A percentile compares a stretch with the other conserved stretches of the same genome.
phyloP scores from a whole-genome alignment of 2,329 filamentous ascomycete species.

The Dactylonectria estremocensis region DNA sequence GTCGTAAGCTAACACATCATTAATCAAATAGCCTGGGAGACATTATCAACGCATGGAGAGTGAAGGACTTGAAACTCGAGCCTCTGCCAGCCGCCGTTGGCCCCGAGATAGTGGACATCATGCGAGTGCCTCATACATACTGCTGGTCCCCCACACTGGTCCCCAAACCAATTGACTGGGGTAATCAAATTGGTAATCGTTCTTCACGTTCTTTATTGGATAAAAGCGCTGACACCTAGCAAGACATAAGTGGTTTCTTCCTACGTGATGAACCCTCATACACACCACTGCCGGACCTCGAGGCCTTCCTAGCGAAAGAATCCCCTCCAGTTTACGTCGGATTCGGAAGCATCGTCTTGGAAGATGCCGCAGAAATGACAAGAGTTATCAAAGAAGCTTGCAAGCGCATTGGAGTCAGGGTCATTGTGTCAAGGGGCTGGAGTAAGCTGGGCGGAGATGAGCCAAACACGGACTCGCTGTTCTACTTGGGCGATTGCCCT shows the following conservation, averaged over 20 bases:
- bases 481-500: slow-evolving; percentile 78
- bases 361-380: slow-evolving; percentile 76
- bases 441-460: slow-evolving; percentile 70
- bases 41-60: slow-evolving; percentile 35
- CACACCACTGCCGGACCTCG: slow-evolving; percentile 67
- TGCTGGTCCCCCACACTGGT: slow-evolving; percentile 82
- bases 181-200: slow-evolving; percentile 65
- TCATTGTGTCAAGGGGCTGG: slow-evolving; percentile 81
- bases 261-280: slow-evolving; percentile 72
- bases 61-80: slow-evolving; percentile 23
- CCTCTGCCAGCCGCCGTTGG: slow-evolving; percentile 68
- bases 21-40: slow-evolving; percentile 30
- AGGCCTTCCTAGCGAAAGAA: slow-evolving; percentile 69
- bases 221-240: background rate
- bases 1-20: background rate
- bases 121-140: slow-evolving; percentile 82
- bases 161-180: slow-evolving; percentile 77
- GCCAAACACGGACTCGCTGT: slow-evolving; percentile 69
- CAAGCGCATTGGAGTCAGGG: slow-evolving; percentile 72
- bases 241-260: slow-evolving; percentile 73
- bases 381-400: slow-evolving; percentile 78
- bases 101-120: slow-evolving; percentile 76
- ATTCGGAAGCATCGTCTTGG: slow-evolving; percentile 81
- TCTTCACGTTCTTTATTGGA: background rate
- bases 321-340: slow-evolving; percentile 78